phyloP scores from a whole-genome alignment of 768 basidiomycete species.

The Phaeotremella fagi region DNA sequence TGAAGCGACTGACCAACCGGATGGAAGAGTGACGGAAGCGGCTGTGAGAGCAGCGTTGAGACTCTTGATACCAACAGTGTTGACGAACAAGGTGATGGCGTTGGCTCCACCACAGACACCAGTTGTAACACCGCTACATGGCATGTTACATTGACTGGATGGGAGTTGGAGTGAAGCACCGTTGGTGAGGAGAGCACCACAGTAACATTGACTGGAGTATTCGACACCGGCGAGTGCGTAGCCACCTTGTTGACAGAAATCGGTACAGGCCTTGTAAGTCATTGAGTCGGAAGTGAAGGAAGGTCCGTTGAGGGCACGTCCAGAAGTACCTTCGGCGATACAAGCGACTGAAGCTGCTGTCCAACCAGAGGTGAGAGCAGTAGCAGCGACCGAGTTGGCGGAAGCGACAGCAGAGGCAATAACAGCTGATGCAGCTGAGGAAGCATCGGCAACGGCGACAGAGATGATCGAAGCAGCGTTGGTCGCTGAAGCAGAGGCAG shows the following conservation, averaged over 20 bases:
- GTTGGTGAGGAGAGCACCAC: conserved; percentile 57
- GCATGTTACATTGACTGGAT: conserved; percentile 12
- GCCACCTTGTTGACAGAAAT: conserved; percentile 41
- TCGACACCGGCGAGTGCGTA: conserved; percentile 48
- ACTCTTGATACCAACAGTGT: neutral
- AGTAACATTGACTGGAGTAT: conserved; percentile 48
- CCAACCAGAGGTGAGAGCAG: conserved; percentile 19
- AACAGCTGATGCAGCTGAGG: neutral
- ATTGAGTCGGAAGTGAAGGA: conserved; percentile 16
- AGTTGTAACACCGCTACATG: conserved; percentile 18
- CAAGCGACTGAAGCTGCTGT: conserved; percentile 19
- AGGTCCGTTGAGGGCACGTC: conserved; percentile 23
- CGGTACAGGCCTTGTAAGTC: conserved; percentile 44
- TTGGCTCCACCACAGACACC: conserved; percentile 19
- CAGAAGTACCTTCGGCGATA: conserved; percentile 19
- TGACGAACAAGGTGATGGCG: conserved; percentile 11
- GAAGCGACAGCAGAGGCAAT: neutral
- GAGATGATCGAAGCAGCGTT: neutral
- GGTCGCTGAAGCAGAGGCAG: too few species aligned
- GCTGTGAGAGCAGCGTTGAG: conserved; percentile 8
- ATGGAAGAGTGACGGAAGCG: conserved; percentile 19
- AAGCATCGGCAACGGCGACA: neutral
- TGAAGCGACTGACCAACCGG: conserved; percentile 13
- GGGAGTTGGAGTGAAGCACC: conserved; percentile 36
- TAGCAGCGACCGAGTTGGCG: conserved; percentile 9